Percentiles rank a stretch among this genome's conserved stretches.
phyloP scores from a whole-genome alignment of 106 monocot genomes.

The Apostasia ramifera region DNA sequence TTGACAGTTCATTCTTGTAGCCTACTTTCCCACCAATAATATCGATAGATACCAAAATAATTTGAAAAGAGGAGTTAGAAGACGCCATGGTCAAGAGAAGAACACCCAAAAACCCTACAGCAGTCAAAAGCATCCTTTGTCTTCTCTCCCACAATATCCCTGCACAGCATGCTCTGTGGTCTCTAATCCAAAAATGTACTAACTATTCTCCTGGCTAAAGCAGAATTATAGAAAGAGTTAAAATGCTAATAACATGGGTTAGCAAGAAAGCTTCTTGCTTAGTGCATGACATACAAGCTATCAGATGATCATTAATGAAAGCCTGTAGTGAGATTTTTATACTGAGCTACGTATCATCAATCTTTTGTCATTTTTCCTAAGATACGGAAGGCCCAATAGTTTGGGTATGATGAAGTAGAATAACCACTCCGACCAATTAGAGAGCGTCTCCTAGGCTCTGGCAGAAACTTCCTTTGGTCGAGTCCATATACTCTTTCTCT shows the following conservation, averaged over 20 bases:
- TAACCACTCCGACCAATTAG: not conserved
- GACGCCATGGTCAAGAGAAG: too few species aligned
- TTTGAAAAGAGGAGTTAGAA: not conserved
- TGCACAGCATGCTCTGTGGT: not conserved
- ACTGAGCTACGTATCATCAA: too few species aligned
- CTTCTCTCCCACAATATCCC: not conserved
- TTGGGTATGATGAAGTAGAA: not conserved
- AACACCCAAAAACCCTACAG: not conserved
- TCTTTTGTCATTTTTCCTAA: slow-evolving; percentile 4
- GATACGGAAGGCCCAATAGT: slow-evolving; percentile 4
- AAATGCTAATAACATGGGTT: too few species aligned
- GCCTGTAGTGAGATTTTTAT: too few species aligned
- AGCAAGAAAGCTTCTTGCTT: too few species aligned
- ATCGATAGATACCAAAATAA: not conserved
- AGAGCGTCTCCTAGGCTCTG: not conserved
- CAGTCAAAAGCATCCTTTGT: slow-evolving; percentile 4
- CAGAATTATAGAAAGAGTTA: too few species aligned
- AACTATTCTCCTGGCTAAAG: too few species aligned
- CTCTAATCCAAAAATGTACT: too few species aligned
- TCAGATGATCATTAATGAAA: too few species aligned
- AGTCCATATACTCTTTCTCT: not conserved
- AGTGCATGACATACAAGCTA: too few species aligned
- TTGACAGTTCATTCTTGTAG: slow-evolving; percentile 22
- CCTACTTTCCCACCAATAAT: not conserved
- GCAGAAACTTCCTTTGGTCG: not conserved